A percentile compares a stretch with the other conserved stretches of the same genome.
phyloP scores from a whole-genome alignment of 768 basidiomycete species.

The Pisolithus tinctorius region DNA sequence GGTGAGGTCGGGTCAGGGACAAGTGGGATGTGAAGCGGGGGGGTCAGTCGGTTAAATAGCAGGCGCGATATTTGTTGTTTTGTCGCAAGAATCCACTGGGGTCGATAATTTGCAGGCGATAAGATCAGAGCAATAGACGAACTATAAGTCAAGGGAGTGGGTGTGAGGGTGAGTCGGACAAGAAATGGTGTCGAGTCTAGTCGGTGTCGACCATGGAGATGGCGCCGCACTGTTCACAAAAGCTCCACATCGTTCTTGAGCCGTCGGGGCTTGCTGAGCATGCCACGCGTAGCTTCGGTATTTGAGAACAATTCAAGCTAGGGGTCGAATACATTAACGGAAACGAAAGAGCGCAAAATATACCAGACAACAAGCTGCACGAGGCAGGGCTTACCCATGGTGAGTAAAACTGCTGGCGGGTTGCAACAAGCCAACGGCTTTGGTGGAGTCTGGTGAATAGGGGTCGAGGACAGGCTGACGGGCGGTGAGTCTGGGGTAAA shows the following conservation, averaged over 20 bases:
- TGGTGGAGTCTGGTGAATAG: slow-evolving; percentile 42
- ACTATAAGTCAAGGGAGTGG: slow-evolving; percentile 17
- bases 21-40: slow-evolving; percentile 1
- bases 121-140: slow-evolving; percentile 27
- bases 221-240: slow-evolving; percentile 83
- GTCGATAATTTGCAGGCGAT: slow-evolving; percentile 7
- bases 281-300: slow-evolving; percentile 76
- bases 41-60: slow-evolving; percentile 20
- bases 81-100: slow-evolving; percentile 14
- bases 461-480: slow-evolving; percentile 52
- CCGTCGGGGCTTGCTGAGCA: slow-evolving; percentile 66
- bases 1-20: slow-evolving; percentile 9
- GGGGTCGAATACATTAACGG: neutral
- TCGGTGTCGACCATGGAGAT: slow-evolving; percentile 84
- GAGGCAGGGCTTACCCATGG: slow-evolving; percentile 53
- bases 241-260: slow-evolving; percentile 75
- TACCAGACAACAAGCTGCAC: slow-evolving; percentile 8
- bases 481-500: slow-evolving; percentile 58
- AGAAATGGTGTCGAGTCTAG: slow-evolving; percentile 21
- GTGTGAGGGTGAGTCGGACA: slow-evolving; percentile 3
- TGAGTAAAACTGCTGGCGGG: slow-evolving; percentile 56
- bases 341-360: slow-evolving; percentile 8
- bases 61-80: slow-evolving; percentile 11
- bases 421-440: slow-evolving; percentile 57
- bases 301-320: slow-evolving; percentile 68